Base-by-base conservation (phyloP, 2,329 filamentous ascomycete genomes). In the Fusarium haematococcum region DNA sequence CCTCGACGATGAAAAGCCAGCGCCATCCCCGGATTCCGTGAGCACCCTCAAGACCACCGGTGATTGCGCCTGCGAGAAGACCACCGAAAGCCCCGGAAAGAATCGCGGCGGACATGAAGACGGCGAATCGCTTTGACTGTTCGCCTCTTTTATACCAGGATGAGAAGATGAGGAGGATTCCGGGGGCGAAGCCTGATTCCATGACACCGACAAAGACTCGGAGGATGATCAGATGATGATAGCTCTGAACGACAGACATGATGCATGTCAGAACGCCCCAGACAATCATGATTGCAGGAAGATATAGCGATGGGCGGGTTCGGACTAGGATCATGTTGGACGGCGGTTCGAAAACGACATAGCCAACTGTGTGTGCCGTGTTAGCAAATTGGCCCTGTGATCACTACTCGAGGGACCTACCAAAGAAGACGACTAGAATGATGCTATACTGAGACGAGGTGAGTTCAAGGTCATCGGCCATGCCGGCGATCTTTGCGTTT, bases 81-180 rank as follows among this genome's bases (percentile, higher is more conserved):
- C 90, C 90, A 76, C 90, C 90, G 69, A 92, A 92, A 0, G 89
- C 92, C 0, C 92, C 92, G 0, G 91, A 91, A 0, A 94, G 83
- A 0, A 92, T 91, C 1, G 92, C 92, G 0, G 92, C 91, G 1
- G 91, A 92, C 83, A 94, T 94, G 85, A 93, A 94, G 30, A 93
- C 89, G 6, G 91, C 91, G 43, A 81, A 82, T 20, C 81, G 78
- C 64, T 75, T 80, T 37, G 71, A 75, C 74, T 81, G 79, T 64
- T 82, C 81, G 4, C 73, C 73, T 25, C 75, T 74, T 69, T 81
- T 81, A 67, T 94, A 94, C 92, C 92, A 94, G 69, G 90, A 92
- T 0, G 89, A 91, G 0, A 94, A 84, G 69, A 93, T 91, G 80
- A 88, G 65, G 77, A 89, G 72, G 81, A 93, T 87, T 9, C 90